Conservation (phyloP, 2,329 filamentous ascomycete species). For the Ophidiomyces ophidiicola region DNA sequence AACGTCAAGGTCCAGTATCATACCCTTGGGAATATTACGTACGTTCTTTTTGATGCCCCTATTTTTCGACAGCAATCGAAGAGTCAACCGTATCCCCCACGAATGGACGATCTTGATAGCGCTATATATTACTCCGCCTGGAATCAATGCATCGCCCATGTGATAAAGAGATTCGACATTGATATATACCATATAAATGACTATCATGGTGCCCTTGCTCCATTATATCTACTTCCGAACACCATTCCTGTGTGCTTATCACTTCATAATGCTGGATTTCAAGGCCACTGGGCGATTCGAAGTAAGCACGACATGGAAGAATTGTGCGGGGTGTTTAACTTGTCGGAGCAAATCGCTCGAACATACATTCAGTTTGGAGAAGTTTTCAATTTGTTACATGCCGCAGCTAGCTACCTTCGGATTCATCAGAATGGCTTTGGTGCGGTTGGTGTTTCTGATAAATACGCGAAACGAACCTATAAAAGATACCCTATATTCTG, state of each 20-base stretch:
- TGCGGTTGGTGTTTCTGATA: conserved; percentile 55
- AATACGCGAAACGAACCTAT: conserved; percentile 55
- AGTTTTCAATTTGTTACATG: conserved; percentile 56
- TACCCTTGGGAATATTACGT: conserved; percentile 52
- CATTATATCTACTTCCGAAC: conserved; percentile 51
- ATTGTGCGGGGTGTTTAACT: conserved; percentile 53
- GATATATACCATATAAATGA: conserved; percentile 57
- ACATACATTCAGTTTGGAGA: conserved; percentile 57
- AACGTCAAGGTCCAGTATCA: conserved; percentile 54
- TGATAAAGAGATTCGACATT: conserved; percentile 50
- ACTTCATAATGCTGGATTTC: conserved; percentile 58
- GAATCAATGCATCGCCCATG: conserved; percentile 57
- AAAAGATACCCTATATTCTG: conserved; percentile 59
- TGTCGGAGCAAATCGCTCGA: conserved; percentile 44
- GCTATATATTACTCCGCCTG: conserved; percentile 59
- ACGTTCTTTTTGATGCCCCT: conserved; percentile 54
- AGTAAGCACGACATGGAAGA: conserved; percentile 49
- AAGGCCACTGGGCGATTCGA: conserved; percentile 57
- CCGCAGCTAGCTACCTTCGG: conserved; percentile 53
- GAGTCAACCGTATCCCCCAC: conserved; percentile 51
- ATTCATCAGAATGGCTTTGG: conserved; percentile 57
- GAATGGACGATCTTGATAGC: conserved; percentile 57
- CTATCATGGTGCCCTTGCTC: conserved; percentile 52
- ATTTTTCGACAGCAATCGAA: conserved; percentile 54
- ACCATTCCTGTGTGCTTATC: conserved; percentile 52